phyloP scores from a whole-genome alignment of 169 alveolate genomes.

The Plasmodium sp. region DNA sequence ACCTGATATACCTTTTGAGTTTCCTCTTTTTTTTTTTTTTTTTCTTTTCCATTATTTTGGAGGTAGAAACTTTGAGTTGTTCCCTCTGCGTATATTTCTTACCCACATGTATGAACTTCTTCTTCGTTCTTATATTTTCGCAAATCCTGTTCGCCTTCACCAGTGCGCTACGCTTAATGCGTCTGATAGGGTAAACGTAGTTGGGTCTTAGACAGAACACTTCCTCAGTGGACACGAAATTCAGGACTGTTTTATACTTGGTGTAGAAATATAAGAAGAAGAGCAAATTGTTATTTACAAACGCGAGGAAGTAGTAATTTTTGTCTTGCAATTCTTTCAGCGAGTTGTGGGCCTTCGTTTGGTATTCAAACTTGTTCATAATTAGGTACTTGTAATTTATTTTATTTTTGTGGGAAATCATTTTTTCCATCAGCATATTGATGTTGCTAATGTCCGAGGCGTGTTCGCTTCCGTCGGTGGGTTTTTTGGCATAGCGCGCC shows the following conservation, averaged over 20 bases:
- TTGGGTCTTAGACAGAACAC: constrained; percentile 2
- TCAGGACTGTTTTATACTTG: constrained; percentile 27
- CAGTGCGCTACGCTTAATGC: background rate
- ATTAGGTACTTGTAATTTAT: constrained; percentile 46
- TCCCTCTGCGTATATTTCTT: constrained; percentile 1
- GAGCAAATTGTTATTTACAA: constrained; percentile 38
- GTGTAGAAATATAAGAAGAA: constrained; percentile 66
- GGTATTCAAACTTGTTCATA: constrained; percentile 49
- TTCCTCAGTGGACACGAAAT: constrained; percentile 24
- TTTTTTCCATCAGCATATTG: background rate
- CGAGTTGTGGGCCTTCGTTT: background rate
- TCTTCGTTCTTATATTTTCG: constrained; percentile 3
- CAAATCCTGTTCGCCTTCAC: constrained; percentile 6
- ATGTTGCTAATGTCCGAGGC: background rate
- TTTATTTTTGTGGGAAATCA: constrained; percentile 23
- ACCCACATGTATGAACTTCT: constrained; percentile 20
- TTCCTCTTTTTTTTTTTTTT: constrained; percentile 19
- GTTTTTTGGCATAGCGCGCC: background rate
- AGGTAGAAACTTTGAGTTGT: constrained; percentile 5
- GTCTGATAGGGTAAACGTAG: constrained; percentile 33
- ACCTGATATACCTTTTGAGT: background rate
- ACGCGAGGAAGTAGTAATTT: constrained; percentile 46
- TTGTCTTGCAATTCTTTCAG: constrained; percentile 54
- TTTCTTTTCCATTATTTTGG: constrained; percentile 34
- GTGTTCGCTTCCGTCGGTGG: background rate